Evolutionary conservation across 2,329 filamentous ascomycete species (phyloP).

Genomic region (Ceratocystis cacaofunesta): DNA sequence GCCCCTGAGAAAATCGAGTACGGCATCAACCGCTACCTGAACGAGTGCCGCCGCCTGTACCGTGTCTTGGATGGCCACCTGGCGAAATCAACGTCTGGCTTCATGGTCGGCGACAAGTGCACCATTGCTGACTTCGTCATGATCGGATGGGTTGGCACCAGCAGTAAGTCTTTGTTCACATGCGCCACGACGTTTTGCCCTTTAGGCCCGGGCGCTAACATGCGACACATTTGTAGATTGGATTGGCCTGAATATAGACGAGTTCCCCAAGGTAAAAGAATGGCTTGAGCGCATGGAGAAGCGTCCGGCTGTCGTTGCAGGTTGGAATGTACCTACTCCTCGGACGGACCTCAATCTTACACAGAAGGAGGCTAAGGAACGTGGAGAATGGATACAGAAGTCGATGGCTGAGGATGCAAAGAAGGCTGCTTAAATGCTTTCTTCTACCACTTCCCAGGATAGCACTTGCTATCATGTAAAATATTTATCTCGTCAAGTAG

Average conservation of each 20-base stretch:
- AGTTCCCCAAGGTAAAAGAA: conserved; percentile 60
- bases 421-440: conserved; percentile 23
- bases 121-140: conserved; percentile 68
- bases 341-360: conserved; percentile 37
- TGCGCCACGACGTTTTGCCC: conserved; percentile 13
- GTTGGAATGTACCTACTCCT: conserved; percentile 52
- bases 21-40: conserved; percentile 65
- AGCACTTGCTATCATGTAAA: not conserved
- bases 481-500: too few relatives aligned
- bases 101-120: conserved; percentile 50
- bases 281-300: conserved; percentile 61
- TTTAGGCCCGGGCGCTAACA: not conserved
- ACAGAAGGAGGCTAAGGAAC: conserved; percentile 37
- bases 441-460: not conserved
- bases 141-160: conserved; percentile 59
- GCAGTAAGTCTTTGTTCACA: conserved; percentile 27
- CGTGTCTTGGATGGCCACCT: conserved; percentile 62
- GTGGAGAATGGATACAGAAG: conserved; percentile 50
- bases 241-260: conserved; percentile 43
- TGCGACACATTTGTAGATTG: conserved; percentile 23
- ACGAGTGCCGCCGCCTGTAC: conserved; percentile 73
- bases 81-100: conserved; percentile 38
- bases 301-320: conserved; percentile 60
- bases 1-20: conserved; percentile 73
- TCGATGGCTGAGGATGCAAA: conserved; percentile 54